phyloP scores from a whole-genome alignment of 257 asterid species.

The Cruciata laevipes region DNA sequence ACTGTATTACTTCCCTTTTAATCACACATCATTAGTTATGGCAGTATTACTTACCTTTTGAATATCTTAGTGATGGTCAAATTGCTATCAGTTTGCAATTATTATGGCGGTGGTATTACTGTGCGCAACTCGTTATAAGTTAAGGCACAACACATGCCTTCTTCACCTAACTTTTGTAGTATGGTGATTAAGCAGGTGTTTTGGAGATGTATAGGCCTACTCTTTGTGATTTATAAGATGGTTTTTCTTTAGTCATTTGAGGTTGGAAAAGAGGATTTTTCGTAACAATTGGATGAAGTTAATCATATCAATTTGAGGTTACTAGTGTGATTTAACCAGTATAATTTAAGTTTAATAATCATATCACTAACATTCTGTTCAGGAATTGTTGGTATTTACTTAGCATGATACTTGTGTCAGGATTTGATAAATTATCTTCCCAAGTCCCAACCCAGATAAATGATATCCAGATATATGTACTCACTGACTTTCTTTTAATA shows the following conservation, averaged over 20 bases:
- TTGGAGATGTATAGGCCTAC: neutral
- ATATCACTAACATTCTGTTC: too few relatives aligned
- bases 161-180: neutral
- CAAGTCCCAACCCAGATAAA: neutral
- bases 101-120: neutral
- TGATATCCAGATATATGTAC: neutral
- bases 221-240: neutral
- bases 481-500: neutral
- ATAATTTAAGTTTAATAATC: too few relatives aligned
- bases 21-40: neutral
- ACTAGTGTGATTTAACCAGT: too few relatives aligned
- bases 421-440: neutral
- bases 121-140: neutral
- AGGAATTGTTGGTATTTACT: neutral
- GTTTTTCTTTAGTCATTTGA: neutral
- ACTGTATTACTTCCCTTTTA: neutral
- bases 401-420: neutral
- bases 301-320: constrained; percentile 1
- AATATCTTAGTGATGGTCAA: neutral
- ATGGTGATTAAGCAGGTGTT: neutral
- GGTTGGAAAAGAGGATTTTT: neutral
- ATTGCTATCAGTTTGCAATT: neutral
- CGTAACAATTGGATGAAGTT: neutral
- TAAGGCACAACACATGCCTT: neutral
- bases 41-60: neutral